Evolutionary conservation across 2,329 filamentous ascomycete genomes (phyloP), one percentile per base, ranked within the genome.

Genomic region (Scortechinia acanthostroma): DNA sequence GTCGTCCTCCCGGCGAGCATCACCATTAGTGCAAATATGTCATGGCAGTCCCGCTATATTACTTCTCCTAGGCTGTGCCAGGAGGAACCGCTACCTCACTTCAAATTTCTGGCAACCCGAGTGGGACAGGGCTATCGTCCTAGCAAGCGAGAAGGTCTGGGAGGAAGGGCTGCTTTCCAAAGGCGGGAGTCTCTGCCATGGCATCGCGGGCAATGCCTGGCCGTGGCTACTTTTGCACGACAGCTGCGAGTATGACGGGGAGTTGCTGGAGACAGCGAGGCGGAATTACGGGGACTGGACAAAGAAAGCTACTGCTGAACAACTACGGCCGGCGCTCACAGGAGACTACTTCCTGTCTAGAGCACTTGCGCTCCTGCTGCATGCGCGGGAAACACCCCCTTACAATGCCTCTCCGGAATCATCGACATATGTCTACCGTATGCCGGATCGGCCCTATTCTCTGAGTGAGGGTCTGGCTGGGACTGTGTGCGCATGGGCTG

Each of bases 121-220:
- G 30, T 68, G 64, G 64, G 59, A 66, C 20, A 45, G 58, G 47
- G 57, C 62, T 4, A 54, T 61, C 21, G 49, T 51, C 6, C 46
- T 63, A 5, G 60, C 53, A 3, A 59, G 55, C 25, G 51, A 63
- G 28, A 53, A 54, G n/a, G 53, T 65, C 3, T 68, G 65, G 64
- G 53, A 65, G 44, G 58, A 67, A 52, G 65, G 65, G 0, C 47
- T 68, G 2, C 52, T 68, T 2, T 63, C 58, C 6, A 68, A 68
- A 47, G 65, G 65, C 6, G 63, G 62, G 0, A 57, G 63, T 20
- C 33, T 68, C 3, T 68, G 65, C 43, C 65, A 68, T 43, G 65
- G 65, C 1, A 58, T 66, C 22, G 51, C 63, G 2, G 65, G 65
- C 10, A 68, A 68, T 47, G 62, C 59, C 22, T 67, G 62, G 62